Conservation (phyloP, 176 grass and related monocot species). For the Carex littledalei region DNA sequence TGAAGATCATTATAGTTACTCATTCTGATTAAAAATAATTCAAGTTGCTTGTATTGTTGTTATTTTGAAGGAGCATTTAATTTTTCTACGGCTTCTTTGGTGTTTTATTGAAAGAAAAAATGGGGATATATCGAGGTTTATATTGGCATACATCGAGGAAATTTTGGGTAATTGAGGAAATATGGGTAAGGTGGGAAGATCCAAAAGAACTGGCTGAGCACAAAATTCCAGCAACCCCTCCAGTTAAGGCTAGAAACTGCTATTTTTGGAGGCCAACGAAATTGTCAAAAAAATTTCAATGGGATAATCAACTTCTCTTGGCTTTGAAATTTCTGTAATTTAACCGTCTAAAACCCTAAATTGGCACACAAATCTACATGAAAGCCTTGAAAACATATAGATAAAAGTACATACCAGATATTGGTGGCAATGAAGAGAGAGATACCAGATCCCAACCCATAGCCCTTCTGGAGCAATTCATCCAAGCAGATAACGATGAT, state of each 20-base stretch:
- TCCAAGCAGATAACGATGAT: constrained; percentile 50
- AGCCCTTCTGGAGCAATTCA: constrained; percentile 46
- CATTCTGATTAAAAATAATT: background rate
- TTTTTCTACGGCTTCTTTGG: background rate
- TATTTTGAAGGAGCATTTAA: background rate
- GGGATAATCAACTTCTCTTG: background rate
- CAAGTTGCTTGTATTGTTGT: background rate
- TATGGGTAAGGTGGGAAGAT: background rate
- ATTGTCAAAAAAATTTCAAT: background rate
- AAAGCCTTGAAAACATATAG: background rate
- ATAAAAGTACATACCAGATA: constrained; percentile 31
- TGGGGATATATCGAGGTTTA: background rate
- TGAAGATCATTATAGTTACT: background rate
- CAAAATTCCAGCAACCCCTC: background rate
- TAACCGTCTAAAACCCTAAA: background rate
- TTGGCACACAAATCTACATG: background rate
- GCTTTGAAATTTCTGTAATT: background rate
- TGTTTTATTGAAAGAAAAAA: background rate
- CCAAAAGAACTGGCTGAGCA: background rate
- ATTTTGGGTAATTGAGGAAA: background rate
- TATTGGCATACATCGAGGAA: background rate
- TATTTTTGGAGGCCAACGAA: background rate
- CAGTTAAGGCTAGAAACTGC: background rate
- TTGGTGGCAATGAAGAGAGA: constrained; percentile 51
- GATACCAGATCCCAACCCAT: constrained; percentile 48